Percentiles rank a stretch among this genome's conserved stretches.
Conservation (phyloP, 1,284 basidiomycete species). For the Papiliotrema laurentii region DNA sequence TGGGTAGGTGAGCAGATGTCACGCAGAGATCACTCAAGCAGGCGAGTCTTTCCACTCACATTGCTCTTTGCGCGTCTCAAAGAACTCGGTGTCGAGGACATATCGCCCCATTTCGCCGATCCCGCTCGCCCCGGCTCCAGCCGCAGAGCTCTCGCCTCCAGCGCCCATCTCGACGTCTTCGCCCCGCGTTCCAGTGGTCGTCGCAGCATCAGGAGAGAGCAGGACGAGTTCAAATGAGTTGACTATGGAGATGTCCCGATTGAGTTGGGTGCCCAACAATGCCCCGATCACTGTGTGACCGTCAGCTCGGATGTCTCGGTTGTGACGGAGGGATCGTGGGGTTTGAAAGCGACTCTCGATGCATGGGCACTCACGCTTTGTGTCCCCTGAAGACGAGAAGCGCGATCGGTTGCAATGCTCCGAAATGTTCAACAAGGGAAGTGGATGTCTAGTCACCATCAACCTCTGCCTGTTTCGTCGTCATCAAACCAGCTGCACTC, state of each 20-base stretch:
- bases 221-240: conserved; percentile 87
- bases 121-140: not conserved
- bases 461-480: not conserved
- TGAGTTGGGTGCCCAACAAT: conserved; percentile 87
- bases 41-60: conserved; percentile 71
- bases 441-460: conserved; percentile 69
- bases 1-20: conserved; percentile 40
- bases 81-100: conserved; percentile 66
- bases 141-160: conserved; percentile 24
- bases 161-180: not conserved
- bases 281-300: conserved; percentile 81
- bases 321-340: not conserved
- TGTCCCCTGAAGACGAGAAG: conserved; percentile 7
- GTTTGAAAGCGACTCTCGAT: too few species aligned
- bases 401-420: conserved; percentile 86
- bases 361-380: conserved; percentile 14
- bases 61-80: conserved; percentile 78
- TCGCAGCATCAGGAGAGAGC: too few species aligned
- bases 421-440: conserved; percentile 93
- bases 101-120: not conserved
- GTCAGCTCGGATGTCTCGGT: not conserved
- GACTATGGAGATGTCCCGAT: conserved; percentile 90
- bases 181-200: too few species aligned
- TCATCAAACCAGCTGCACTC: conserved; percentile 5
- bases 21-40: not conserved